Evolutionary conservation across 805 yeast genomes (phyloP).

Genomic region (Middelhovenomyces tepae): DNA sequence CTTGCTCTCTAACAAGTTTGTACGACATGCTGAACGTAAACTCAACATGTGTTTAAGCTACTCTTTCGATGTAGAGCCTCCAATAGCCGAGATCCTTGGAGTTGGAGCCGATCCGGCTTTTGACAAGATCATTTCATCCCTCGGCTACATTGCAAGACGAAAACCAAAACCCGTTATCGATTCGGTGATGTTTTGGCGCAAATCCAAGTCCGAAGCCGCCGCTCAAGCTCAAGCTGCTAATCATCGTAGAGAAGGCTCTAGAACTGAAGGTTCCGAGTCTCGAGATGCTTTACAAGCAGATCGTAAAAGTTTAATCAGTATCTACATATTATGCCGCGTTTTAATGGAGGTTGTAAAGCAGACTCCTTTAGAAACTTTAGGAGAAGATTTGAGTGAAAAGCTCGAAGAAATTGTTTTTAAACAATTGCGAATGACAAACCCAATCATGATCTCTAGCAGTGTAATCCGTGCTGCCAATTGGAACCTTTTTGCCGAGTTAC

Average conservation of each 20-base stretch:
- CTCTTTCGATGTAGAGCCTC: constrained; percentile 65
- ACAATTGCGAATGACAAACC: constrained; percentile 82
- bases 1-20: constrained; percentile 39
- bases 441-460: constrained; percentile 53
- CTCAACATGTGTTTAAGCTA: constrained; percentile 60
- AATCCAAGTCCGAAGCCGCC: constrained; percentile 83
- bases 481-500: constrained; percentile 79
- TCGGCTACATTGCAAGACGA: constrained; percentile 83
- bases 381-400: constrained; percentile 71
- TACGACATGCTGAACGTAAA: constrained; percentile 85
- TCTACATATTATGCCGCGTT: constrained; percentile 83
- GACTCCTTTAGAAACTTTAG: constrained; percentile 62
- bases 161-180: constrained; percentile 95
- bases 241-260: constrained; percentile 23
- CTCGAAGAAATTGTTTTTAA: constrained; percentile 90
- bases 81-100: constrained; percentile 65
- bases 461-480: constrained; percentile 84
- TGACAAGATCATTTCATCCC: constrained; percentile 74
- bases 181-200: constrained; percentile 97
- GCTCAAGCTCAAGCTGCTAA: constrained; percentile 48
- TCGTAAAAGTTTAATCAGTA: constrained; percentile 74
- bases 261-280: constrained; percentile 2
- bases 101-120: constrained; percentile 82
- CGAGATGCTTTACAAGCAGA: constrained; percentile 75
- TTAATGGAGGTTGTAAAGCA: constrained; percentile 87